These are phyloP conservation scores for Xylariaceae sp. DNA, from an alignment of 2,329 filamentous ascomycete genomes.

Conservation along the genomic window DNA sequence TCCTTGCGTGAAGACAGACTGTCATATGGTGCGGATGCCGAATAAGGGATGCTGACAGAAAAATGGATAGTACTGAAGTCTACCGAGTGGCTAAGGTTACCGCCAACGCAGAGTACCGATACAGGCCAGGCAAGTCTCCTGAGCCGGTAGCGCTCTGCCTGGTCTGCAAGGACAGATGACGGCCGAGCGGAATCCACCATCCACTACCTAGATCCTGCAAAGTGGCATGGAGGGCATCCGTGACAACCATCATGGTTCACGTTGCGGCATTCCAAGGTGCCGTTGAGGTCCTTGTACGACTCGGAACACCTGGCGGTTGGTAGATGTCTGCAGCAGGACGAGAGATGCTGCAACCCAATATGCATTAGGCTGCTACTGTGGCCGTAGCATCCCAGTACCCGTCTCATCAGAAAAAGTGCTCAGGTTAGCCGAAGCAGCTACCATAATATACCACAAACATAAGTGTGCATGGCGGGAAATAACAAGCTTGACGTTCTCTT, in stretches of 20 bases:
- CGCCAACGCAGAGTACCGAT: slow-evolving; percentile 24
- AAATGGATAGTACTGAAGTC: slow-evolving; percentile 1
- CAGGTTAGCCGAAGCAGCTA: slow-evolving; percentile 11
- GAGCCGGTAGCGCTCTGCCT: slow-evolving; percentile 17
- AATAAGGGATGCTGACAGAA: slow-evolving; percentile 5
- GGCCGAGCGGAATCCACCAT: slow-evolving; percentile 4
- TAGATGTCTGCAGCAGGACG: slow-evolving; percentile 4
- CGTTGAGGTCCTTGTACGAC: slow-evolving; percentile 13
- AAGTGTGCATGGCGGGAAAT: neutral
- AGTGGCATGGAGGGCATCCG: neutral
- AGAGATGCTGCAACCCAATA: slow-evolving; percentile 14
- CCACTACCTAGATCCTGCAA: slow-evolving; percentile 18
- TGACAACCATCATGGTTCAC: slow-evolving; percentile 13
- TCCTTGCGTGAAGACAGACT: slow-evolving; percentile 1
- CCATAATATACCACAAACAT: neutral
- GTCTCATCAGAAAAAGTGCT: slow-evolving; percentile 7
- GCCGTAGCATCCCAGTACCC: slow-evolving; percentile 10
- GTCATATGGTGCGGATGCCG: slow-evolving; percentile 5
- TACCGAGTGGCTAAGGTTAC: neutral
- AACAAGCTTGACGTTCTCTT: neutral
- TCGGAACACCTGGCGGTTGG: slow-evolving; percentile 9
- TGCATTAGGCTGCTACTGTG: slow-evolving; percentile 12
- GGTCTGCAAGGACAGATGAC: slow-evolving; percentile 11
- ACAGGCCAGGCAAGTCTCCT: slow-evolving; percentile 26
- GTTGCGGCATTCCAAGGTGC: slow-evolving; percentile 18